phyloP scores from a whole-genome alignment of 371 early-diverging fungal genomes.

The Mortierella sp. region DNA sequence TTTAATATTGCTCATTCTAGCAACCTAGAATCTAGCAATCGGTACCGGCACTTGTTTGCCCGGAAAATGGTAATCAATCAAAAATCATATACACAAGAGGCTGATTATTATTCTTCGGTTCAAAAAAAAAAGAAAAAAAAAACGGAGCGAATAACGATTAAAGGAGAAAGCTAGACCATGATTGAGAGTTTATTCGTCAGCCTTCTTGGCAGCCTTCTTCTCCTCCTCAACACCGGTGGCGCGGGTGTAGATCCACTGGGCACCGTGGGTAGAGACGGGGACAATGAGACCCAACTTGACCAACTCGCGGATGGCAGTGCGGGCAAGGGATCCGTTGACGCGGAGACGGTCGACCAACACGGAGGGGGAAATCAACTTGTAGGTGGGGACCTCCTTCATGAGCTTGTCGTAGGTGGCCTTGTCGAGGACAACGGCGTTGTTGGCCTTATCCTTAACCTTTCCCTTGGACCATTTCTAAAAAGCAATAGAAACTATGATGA shows the following conservation, averaged over 20 bases:
- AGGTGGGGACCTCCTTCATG: conserved; percentile 98
- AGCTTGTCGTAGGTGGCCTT: conserved; percentile 64
- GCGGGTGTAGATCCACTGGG: conserved; percentile 97
- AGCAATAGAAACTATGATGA: not conserved
- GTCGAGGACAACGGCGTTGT: conserved; percentile 70
- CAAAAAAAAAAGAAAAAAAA: conserved; percentile 1
- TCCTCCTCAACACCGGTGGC: conserved; percentile 83
- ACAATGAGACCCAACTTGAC: conserved; percentile 93
- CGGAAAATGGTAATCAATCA: not conserved
- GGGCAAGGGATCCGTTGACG: conserved; percentile 97
- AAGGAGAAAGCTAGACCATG: not conserved
- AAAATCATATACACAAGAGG: not conserved
- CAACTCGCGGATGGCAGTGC: conserved; percentile 93
- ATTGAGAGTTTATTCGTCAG: conserved; percentile 35
- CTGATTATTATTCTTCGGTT: not conserved
- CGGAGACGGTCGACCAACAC: conserved; percentile 98
- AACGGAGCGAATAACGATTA: not conserved
- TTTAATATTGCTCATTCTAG: too few species aligned
- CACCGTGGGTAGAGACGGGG: conserved; percentile 88
- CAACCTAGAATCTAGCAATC: too few species aligned
- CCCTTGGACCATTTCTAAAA: conserved; percentile 67
- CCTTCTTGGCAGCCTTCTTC: conserved; percentile 60
- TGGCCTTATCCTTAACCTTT: conserved; percentile 68
- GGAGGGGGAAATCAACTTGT: conserved; percentile 98
- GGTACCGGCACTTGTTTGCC: not conserved